phyloP scores from a whole-genome alignment of 2,329 filamentous ascomycete species.

The Pseudocercospora pini-densiflorae region DNA sequence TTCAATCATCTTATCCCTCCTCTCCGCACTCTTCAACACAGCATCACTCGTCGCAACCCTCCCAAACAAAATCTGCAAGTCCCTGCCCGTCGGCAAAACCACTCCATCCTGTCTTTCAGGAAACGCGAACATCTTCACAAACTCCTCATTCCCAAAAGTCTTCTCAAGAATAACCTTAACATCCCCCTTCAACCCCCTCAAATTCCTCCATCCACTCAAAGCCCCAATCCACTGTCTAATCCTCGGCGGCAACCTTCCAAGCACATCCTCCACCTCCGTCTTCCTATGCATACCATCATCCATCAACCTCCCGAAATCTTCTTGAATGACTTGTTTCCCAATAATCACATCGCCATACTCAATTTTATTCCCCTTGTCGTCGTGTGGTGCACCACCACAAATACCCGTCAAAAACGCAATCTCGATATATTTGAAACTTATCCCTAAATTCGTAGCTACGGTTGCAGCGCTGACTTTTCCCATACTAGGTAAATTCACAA shows the following conservation, averaged over 20 bases:
- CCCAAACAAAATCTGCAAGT: background rate
- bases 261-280: background rate
- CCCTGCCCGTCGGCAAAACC: background rate
- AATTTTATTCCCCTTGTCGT: background rate
- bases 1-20: constrained; percentile 1
- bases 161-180: background rate
- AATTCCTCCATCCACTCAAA: background rate
- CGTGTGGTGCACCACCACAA: constrained; percentile 28
- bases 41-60: constrained; percentile 5
- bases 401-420: constrained; percentile 32
- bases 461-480: constrained; percentile 24
- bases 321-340: constrained; percentile 2
- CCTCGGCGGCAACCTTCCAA: background rate
- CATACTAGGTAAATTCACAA: constrained; percentile 27
- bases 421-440: background rate
- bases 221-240: background rate
- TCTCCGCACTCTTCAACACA: background rate
- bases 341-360: background rate
- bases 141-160: background rate
- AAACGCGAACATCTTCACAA: background rate
- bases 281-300: background rate
- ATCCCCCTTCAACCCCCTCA: background rate
- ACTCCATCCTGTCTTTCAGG: background rate
- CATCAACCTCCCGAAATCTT: constrained; percentile 1
- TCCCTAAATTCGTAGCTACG: constrained; percentile 14